Base-by-base conservation (phyloP, 768 basidiomycete species). In the Hydnum rufescens region DNA sequence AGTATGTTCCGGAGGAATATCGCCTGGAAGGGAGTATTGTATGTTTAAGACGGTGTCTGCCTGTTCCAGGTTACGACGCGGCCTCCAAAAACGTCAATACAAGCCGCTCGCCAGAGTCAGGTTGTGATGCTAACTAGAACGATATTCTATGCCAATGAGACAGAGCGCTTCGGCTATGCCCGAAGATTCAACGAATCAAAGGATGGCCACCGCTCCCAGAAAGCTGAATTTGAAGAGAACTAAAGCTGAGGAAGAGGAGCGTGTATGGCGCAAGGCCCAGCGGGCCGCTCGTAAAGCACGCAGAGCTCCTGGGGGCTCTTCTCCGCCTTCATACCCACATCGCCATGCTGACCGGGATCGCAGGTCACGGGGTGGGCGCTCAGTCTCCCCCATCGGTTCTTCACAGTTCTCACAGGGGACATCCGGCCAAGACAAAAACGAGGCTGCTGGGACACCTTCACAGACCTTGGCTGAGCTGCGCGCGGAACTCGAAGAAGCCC, bases 211-310 rank as follows among this genome's bases (percentile, higher is more conserved):
- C n/a, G n/a, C n/a, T n/a, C n/a, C n/a, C n/a, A n/a, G n/a, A n/a
- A 39, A 39, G 22, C 64, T 82, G 32, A 72, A 69, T 51, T 68
- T 81, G 46, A 82, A 82, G 60, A 72, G 72, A 43, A 80, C 79
- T 1, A 72, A 73, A 4, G 72, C 74, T 51, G 79, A 81, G 61
- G 71, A 75, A 58, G 71, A 63, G 16, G 70, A 70, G 51, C 70
- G 64, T 44, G 66, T 66, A 58, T 55, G 60, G 31, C 67, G 60
- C 31, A 70, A 65, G 47, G 69, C 69, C 42, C 65, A 60, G 66
- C 75, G 64, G 70, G 77, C 75, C 54, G 73, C 62, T 63, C 74
- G 55, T 66, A 74, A 63, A 66, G 75, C 65, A 59, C 70, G 54
- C 63, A 54, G 39, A 18, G 42, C 42, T 32, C 36, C 46, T 18